Percentiles rank a stretch among this genome's conserved stretches.
Evolutionary conservation across 2,329 filamentous ascomycete genomes (phyloP).

Genomic region (Colletotrichum musae): DNA sequence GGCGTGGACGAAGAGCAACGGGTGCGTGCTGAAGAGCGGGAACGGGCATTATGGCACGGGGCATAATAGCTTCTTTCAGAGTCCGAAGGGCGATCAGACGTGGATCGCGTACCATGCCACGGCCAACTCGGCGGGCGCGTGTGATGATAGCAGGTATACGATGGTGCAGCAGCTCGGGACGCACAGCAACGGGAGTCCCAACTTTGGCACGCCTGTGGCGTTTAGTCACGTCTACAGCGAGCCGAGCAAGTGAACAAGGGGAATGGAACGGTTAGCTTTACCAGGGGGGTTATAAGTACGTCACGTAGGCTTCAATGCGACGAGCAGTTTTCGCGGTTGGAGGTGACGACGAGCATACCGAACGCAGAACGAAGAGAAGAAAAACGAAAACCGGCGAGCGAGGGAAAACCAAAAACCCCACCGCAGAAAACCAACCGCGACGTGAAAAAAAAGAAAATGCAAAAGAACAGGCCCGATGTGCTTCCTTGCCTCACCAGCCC

Average conservation of each 20-base stretch:
- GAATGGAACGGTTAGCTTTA: no score
- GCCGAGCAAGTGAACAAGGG: constrained; percentile 24
- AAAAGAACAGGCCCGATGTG: no score
- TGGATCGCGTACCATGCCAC: constrained; percentile 73
- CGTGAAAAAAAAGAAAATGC: no score
- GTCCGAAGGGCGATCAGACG: constrained; percentile 66
- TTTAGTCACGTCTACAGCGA: constrained; percentile 30
- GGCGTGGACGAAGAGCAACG: constrained; percentile 66
- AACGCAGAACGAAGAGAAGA: no score
- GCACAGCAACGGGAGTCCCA: constrained; percentile 65
- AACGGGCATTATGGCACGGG: constrained; percentile 72
- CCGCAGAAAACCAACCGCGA: no score
- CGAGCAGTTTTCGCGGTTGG: no score
- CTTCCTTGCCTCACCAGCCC: no score
- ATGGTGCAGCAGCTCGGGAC: constrained; percentile 66
- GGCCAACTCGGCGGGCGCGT: constrained; percentile 61
- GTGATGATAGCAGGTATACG: constrained; percentile 68
- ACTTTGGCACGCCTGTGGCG: constrained; percentile 59
- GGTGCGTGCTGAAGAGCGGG: constrained; percentile 65
- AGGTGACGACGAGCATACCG: no score
- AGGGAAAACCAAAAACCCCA: no score
- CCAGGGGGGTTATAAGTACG: no score
- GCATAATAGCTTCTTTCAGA: constrained; percentile 71
- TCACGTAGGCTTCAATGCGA: no score
- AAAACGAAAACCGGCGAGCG: no score